phyloP scores from a whole-genome alignment of 2,329 filamentous ascomycete genomes.

The Aspergillus pseudoglaucus region DNA sequence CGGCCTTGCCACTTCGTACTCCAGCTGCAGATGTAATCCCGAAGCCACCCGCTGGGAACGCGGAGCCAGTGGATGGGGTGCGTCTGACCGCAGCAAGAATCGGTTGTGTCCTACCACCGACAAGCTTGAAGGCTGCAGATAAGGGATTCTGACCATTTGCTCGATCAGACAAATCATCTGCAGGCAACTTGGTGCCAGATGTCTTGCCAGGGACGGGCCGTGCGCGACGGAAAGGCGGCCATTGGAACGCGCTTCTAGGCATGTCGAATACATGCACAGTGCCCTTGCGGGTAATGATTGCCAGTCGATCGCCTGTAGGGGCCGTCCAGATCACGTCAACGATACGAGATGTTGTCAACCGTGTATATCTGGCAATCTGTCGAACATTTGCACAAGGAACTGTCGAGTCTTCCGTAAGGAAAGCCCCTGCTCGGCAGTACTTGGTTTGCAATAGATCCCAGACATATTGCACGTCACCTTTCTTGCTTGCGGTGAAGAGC shows the following conservation, averaged over 20 bases:
- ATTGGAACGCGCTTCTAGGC: slow-evolving; percentile 72
- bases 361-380: slow-evolving; percentile 79
- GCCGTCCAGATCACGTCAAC: slow-evolving; percentile 84
- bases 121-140: slow-evolving; percentile 62
- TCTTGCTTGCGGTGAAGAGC: slow-evolving; percentile 43
- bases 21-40: slow-evolving; percentile 42
- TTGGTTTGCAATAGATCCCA: slow-evolving; percentile 46
- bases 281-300: slow-evolving; percentile 88
- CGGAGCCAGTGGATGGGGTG: slow-evolving; percentile 41
- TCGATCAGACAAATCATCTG: slow-evolving; percentile 44
- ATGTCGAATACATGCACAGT: slow-evolving; percentile 90
- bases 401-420: slow-evolving; percentile 30
- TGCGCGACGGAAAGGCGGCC: slow-evolving; percentile 63
- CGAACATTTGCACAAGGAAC: slow-evolving; percentile 51
- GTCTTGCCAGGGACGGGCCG: slow-evolving; percentile 33
- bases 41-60: slow-evolving; percentile 39
- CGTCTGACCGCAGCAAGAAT: slow-evolving; percentile 62
- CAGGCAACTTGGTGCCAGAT: slow-evolving; percentile 38
- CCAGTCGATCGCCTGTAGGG: slow-evolving; percentile 73
- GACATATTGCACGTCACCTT: slow-evolving; percentile 45
- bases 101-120: slow-evolving; percentile 54
- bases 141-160: slow-evolving; percentile 43
- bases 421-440: slow-evolving; percentile 34
- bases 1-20: slow-evolving; percentile 40
- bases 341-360: slow-evolving; percentile 85